Conservation (phyloP, 75 land plant species). For the Selaginella moellendorffii region DNA sequence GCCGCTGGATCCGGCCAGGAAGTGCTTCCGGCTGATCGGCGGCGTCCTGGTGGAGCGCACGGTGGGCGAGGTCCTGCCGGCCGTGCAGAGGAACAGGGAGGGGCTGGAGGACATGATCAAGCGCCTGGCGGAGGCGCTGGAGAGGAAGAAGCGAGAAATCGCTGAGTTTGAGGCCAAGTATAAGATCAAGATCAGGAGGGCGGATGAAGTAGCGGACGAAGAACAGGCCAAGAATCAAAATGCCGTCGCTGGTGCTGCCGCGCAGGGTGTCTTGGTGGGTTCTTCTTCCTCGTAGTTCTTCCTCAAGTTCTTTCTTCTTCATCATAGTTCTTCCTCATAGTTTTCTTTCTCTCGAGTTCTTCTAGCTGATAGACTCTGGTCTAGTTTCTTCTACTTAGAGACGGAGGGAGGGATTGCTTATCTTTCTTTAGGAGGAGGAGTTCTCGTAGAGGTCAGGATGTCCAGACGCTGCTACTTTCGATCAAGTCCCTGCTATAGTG, state of each 20-base stretch:
- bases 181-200: conserved; percentile 63
- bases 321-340: too few species aligned
- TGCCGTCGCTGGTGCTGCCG: neutral
- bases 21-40: conserved; percentile 91
- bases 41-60: conserved; percentile 93
- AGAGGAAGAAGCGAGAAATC: conserved; percentile 73
- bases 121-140: conserved; percentile 64
- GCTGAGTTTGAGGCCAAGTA: conserved; percentile 78
- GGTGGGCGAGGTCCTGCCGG: conserved; percentile 84
- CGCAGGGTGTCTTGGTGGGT: neutral
- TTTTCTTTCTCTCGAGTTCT: too few species aligned
- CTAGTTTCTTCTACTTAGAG: too few species aligned
- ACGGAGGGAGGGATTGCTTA: too few species aligned
- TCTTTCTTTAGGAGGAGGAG: too few species aligned
- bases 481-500: too few species aligned
- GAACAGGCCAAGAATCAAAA: conserved; percentile 39
- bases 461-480: too few species aligned
- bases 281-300: neutral
- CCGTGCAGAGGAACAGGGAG: conserved; percentile 80
- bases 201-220: conserved; percentile 36
- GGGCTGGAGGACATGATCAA: conserved; percentile 81
- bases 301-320: too few species aligned
- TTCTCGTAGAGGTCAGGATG: too few species aligned
- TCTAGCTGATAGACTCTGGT: too few species aligned
- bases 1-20: conserved; percentile 66